phyloP scores from a whole-genome alignment of 2,329 filamentous ascomycete genomes.

The Tolypocladium ovalisporum region DNA sequence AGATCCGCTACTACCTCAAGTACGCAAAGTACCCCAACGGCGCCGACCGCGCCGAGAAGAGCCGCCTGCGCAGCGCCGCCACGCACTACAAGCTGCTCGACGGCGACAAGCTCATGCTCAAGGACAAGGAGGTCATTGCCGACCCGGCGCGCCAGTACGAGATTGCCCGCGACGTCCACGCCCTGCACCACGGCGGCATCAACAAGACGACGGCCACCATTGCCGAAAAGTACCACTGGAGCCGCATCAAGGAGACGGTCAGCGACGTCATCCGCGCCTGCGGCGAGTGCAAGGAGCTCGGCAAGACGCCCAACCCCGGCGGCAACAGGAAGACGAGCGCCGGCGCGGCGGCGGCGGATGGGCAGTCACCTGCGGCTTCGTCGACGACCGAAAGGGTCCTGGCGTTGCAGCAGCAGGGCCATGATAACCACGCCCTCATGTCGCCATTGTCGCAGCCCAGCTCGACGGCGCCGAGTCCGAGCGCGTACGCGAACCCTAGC shows the following conservation, averaged over 20 bases:
- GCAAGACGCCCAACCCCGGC: conserved; percentile 38
- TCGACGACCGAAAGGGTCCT: conserved; percentile 11
- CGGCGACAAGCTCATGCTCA: conserved; percentile 81
- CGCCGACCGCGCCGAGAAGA: conserved; percentile 91
- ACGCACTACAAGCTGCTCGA: conserved; percentile 85
- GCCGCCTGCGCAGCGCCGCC: conserved; percentile 80
- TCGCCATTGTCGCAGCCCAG: conserved; percentile 13
- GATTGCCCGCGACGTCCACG: conserved; percentile 70
- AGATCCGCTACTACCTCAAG: conserved; percentile 95
- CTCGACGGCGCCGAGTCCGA: conserved; percentile 14
- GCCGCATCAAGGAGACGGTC: conserved; percentile 94
- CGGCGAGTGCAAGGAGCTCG: conserved; percentile 72
- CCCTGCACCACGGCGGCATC: conserved; percentile 74
- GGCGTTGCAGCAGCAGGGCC: conserved; percentile 20
- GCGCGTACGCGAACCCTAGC: conserved; percentile 34
- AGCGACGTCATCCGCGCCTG: conserved; percentile 91
- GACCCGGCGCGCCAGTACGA: conserved; percentile 85
- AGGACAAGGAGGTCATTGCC: conserved; percentile 93
- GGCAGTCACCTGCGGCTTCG: conserved; percentile 1
- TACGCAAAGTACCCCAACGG: conserved; percentile 87
- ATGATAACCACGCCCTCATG: conserved; percentile 14
- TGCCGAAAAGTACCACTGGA: conserved; percentile 93
- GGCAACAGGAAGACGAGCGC: conserved; percentile 11
- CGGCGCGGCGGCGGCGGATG: not conserved
- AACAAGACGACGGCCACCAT: conserved; percentile 97